Conservation (phyloP, 306 rosid species). For the Cucumis cinereus region DNA sequence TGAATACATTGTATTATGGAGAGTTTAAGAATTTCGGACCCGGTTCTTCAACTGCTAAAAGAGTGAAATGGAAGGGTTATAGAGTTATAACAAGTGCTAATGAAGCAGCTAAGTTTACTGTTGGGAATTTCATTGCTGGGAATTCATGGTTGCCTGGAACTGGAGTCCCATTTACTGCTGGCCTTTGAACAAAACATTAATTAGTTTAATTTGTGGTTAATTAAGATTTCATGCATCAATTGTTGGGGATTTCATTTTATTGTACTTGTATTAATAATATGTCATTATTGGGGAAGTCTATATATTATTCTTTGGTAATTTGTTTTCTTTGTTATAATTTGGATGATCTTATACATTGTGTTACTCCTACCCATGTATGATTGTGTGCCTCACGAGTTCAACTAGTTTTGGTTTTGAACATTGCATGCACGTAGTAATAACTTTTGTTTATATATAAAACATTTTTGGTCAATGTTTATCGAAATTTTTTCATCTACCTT, state of each 20-base stretch:
- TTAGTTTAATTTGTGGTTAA: not conserved
- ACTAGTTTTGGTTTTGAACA: too few species aligned
- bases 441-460: too few species aligned
- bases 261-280: not conserved
- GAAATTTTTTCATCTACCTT: too few species aligned
- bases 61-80: constrained; percentile 18
- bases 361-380: too few species aligned
- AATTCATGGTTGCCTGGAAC: constrained; percentile 6
- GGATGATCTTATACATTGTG: too few species aligned
- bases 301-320: too few species aligned
- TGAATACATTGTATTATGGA: constrained; percentile 11
- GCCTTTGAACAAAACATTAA: not conserved
- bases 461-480: too few species aligned
- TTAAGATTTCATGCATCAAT: not conserved
- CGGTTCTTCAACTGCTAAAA: not conserved
- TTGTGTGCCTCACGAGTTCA: too few species aligned
- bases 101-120: constrained; percentile 5
- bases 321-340: too few species aligned
- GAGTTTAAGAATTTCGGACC: constrained; percentile 13
- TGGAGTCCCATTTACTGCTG: constrained; percentile 7
- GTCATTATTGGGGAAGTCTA: too few species aligned
- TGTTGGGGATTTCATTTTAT: not conserved
- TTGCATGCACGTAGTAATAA: too few species aligned
- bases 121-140: constrained; percentile 4
- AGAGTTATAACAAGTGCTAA: constrained; percentile 3